These are phyloP conservation scores for Tetrapisispora phaffii DNA, from an alignment of 805 yeast genomes.

Conservation along the genomic window DNA sequence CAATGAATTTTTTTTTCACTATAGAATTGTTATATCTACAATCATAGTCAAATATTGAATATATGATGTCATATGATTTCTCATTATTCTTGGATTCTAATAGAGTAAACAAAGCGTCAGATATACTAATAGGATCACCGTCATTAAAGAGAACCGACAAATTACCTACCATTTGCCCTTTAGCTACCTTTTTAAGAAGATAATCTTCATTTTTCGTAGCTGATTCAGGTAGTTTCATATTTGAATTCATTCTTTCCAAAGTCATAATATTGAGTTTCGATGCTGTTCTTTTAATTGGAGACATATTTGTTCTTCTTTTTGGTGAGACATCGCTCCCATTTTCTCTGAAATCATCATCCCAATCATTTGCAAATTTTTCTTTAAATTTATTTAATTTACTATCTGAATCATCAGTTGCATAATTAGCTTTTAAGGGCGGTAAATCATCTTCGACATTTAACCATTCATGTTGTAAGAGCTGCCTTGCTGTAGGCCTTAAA, in stretches of 20 bases:
- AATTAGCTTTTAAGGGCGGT: neutral
- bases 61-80: neutral
- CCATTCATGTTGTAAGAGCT: slow-evolving; percentile 54
- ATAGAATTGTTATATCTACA: slow-evolving; percentile 12
- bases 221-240: neutral
- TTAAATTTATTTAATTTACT: slow-evolving; percentile 18
- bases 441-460: slow-evolving; percentile 3
- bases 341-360: slow-evolving; percentile 26
- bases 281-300: slow-evolving; percentile 1
- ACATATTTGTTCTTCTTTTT: slow-evolving; percentile 3
- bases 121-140: slow-evolving; percentile 9
- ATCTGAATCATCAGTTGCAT: neutral
- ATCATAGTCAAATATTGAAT: slow-evolving; percentile 17
- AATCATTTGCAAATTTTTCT: slow-evolving; percentile 18
- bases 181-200: neutral
- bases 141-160: slow-evolving; percentile 9
- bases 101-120: slow-evolving; percentile 8
- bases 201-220: slow-evolving; percentile 1
- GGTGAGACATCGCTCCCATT: slow-evolving; percentile 9
- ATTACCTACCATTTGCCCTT: slow-evolving; percentile 5
- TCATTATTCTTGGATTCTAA: neutral
- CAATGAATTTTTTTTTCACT: slow-evolving; percentile 14
- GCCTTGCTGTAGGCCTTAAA: slow-evolving; percentile 54
- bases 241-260: neutral
- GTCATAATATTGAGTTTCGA: neutral